Conservation (phyloP, 768 basidiomycete species). For the Leucosporidium scottii region DNA sequence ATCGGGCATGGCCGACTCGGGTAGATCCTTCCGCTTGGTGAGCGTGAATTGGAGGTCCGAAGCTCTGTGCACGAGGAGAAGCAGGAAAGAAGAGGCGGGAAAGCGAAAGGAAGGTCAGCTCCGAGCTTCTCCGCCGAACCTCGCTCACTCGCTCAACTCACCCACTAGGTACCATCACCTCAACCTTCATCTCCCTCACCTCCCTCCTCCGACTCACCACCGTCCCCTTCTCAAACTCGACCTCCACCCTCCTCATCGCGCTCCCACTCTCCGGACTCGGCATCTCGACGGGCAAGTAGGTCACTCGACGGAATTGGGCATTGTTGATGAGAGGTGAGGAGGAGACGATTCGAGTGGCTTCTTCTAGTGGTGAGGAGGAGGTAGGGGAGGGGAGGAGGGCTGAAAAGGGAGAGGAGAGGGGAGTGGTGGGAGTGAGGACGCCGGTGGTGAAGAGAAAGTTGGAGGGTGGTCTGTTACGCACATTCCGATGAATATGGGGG, state of each 20-base stretch:
- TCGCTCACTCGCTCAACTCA: neutral
- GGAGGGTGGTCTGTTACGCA: neutral
- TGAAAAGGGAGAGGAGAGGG: too few species aligned
- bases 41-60: neutral
- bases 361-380: neutral
- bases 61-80: neutral
- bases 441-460: neutral
- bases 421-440: neutral
- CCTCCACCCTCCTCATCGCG: neutral
- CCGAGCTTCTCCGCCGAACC: too few species aligned
- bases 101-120: too few species aligned
- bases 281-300: conserved; percentile 4
- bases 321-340: neutral
- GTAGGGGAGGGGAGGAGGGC: neutral
- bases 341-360: neutral
- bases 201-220: neutral
- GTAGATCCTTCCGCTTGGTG: neutral
- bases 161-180: conserved; percentile 18
- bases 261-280: neutral
- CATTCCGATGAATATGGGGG: too few species aligned
- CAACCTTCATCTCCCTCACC: conserved; percentile 7
- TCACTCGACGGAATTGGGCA: conserved; percentile 1
- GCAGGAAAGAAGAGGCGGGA: too few species aligned
- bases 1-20: neutral
- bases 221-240: neutral